Evolutionary conservation across 805 yeast species (phyloP), one percentile per base, ranked within the genome.

Genomic region (Nakazawaea wyomingensis): DNA sequence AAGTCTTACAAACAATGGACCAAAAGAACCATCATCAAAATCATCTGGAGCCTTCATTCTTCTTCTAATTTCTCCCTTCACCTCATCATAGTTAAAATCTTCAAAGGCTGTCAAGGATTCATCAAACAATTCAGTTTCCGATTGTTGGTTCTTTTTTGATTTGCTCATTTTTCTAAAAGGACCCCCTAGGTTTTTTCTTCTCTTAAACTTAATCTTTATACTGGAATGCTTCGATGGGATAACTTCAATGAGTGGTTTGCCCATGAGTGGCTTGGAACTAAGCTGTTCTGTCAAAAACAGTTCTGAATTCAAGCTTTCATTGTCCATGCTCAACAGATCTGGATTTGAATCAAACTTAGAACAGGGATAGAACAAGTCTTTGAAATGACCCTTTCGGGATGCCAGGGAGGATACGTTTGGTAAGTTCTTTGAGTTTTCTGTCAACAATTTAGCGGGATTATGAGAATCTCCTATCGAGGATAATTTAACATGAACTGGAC

Each of bases 1-100:
- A 43, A 85, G 71, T 54, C 96, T 77, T 19, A 87, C 78, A 32
- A 87, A 65, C 13, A 82, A 78, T 8, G 96, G 96, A 1, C 90
- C 93, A 48, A 79, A 82, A 20, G 81, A 78, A 29, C 77, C 79
- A 50, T 79, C 82, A 53, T 83, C 90, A 56, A 75, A 80, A 42
- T 69, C 73, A 16, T 71, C 54, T 18, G 68, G 57, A 43, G 52
- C 50, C 16, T 61, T 58, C 21, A 70, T 50, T 17, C 54, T 50
- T 13, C 55, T 54, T 37, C 48, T 51, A 20, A 74, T 71, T 5
- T 64, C 73, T 29, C 56, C 56, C 32, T 57, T 57, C 5, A 71
- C 64, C 1, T 55, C 48, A 1, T 62, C 62, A 36, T 62, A 65
- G 21, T 62, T 50, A 34, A 50, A 45, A 9, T 50, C 40, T 19